Evolutionary conservation across 352 stramenopile genomes (phyloP).

Genomic region (Phytophthora meadii): DNA sequence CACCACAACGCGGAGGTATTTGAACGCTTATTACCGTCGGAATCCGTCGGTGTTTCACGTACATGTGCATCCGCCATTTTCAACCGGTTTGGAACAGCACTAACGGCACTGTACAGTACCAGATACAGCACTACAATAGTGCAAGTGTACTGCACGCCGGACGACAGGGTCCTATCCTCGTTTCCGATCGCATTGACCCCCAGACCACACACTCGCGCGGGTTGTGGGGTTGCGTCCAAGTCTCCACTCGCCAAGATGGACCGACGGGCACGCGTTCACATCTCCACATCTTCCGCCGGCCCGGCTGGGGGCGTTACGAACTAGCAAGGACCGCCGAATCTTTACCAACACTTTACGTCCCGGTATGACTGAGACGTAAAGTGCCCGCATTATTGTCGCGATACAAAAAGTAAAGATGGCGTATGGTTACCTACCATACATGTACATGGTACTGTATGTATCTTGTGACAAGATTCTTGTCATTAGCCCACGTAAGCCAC

Average conservation of each 20-base stretch:
- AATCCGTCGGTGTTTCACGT: constrained; percentile 12
- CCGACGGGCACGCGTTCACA: constrained; percentile 19
- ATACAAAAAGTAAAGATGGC: not conserved
- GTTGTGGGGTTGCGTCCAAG: constrained; percentile 25
- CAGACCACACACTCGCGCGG: constrained; percentile 9
- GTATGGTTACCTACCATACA: too few relatives aligned
- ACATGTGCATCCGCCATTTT: not conserved
- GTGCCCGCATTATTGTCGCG: not conserved
- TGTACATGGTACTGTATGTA: too few relatives aligned
- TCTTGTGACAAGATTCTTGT: too few relatives aligned
- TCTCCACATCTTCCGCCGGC: constrained; percentile 26
- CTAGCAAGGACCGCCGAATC: not conserved
- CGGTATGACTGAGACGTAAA: not conserved
- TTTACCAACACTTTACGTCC: constrained; percentile 1
- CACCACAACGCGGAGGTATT: not conserved
- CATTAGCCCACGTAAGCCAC: too few relatives aligned
- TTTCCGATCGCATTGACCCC: constrained; percentile 7
- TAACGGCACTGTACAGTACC: too few relatives aligned
- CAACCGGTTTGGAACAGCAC: too few relatives aligned
- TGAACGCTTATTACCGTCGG: not conserved
- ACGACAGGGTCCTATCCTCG: constrained; percentile 16
- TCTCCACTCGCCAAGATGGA: constrained; percentile 19
- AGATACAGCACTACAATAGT: too few relatives aligned
- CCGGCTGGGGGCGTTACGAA: constrained; percentile 6
- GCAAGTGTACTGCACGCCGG: not conserved